These are phyloP conservation scores for Cantharellus cinnabarinus DNA, from an alignment of 768 basidiomycete species.

Conservation along the genomic window DNA sequence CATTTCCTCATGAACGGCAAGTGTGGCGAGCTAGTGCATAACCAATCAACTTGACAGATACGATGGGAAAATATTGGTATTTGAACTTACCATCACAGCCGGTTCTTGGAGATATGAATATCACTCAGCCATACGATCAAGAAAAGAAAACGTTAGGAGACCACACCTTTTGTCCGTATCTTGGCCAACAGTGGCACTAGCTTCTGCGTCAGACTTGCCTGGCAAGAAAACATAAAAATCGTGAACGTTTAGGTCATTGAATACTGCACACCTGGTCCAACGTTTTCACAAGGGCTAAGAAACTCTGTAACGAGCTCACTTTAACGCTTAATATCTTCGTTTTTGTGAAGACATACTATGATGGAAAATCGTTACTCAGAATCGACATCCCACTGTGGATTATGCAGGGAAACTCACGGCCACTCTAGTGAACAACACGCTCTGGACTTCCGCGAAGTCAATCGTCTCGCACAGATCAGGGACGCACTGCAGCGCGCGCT, in stretches of 20 bases:
- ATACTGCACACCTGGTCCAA: conserved; percentile 49
- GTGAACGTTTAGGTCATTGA: background rate
- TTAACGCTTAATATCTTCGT: conserved; percentile 81
- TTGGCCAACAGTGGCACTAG: conserved; percentile 85
- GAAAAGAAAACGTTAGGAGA: background rate
- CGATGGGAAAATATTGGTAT: background rate
- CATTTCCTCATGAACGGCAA: conserved; percentile 89
- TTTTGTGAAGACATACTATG: conserved; percentile 76
- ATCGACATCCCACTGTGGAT: background rate
- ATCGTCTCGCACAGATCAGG: conserved; percentile 82
- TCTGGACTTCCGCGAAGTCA: conserved; percentile 87
- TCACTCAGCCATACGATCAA: background rate
- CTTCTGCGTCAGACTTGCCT: conserved; percentile 83
- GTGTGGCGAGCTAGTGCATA: conserved; percentile 50
- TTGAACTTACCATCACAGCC: conserved; percentile 54
- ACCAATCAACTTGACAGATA: background rate
- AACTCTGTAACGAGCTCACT: conserved; percentile 69
- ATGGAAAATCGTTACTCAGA: conserved; percentile 1
- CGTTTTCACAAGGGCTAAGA: conserved; percentile 71
- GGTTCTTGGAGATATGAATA: conserved; percentile 31
- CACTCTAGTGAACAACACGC: conserved; percentile 78
- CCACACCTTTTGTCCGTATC: conserved; percentile 59
- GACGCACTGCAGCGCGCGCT: conserved; percentile 64
- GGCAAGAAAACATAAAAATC: too few species aligned
- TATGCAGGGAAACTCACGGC: conserved; percentile 20